Evolutionary conservation across 768 basidiomycete species (phyloP).

Genomic region (Russula sp.): DNA sequence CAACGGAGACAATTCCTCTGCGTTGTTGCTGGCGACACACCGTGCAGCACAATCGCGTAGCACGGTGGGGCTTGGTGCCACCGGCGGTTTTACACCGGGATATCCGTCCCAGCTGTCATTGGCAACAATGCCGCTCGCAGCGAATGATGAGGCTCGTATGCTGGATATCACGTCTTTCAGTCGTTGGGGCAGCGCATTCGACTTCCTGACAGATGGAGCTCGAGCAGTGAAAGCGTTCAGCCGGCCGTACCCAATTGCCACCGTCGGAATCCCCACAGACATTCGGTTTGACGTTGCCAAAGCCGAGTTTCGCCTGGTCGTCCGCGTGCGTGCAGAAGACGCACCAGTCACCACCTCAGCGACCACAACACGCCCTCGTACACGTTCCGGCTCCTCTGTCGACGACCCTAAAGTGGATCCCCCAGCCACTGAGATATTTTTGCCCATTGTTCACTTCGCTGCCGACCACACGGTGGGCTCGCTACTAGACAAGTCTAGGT

Average conservation of each 20-base stretch:
- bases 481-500: constrained; percentile 5
- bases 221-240: constrained; percentile 80
- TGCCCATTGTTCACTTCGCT: constrained; percentile 89
- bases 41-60: constrained; percentile 12
- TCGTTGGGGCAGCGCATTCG: constrained; percentile 48
- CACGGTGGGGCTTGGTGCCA: not conserved
- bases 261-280: constrained; percentile 59
- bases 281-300: constrained; percentile 73
- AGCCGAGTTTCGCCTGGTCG: constrained; percentile 62
- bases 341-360: constrained; percentile 27
- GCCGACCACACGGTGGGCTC: constrained; percentile 32
- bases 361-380: constrained; percentile 12
- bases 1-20: constrained; percentile 35
- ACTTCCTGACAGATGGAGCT: constrained; percentile 80
- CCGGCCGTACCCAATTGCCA: constrained; percentile 73
- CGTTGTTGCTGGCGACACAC: constrained; percentile 34
- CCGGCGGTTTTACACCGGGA: constrained; percentile 15
- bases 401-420: constrained; percentile 33
- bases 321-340: constrained; percentile 60
- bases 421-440: constrained; percentile 77
- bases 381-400: constrained; percentile 21
- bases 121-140: constrained; percentile 29
- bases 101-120: constrained; percentile 36
- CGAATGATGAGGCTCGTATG: constrained; percentile 19
- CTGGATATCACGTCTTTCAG: constrained; percentile 27